These are phyloP conservation scores for Cylindricascospora bacillispora DNA, from an alignment of 1,139 yeast species.

Conservation along the genomic window DNA sequence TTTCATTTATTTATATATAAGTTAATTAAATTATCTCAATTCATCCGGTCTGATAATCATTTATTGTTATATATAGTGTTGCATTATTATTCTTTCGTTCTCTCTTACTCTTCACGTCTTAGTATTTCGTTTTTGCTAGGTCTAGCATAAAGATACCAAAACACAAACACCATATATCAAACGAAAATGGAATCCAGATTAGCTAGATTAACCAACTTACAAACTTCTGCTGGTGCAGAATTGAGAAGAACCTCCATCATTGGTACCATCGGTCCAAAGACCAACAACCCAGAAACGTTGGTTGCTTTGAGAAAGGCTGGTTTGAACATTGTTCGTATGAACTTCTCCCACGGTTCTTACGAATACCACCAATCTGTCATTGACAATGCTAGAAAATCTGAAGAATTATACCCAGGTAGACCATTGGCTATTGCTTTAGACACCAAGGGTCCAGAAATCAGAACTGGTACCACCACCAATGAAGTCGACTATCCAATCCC, in stretches of 20 bases:
- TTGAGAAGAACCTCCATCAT: constrained; percentile 93
- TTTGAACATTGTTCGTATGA: constrained; percentile 94
- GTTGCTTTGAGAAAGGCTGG: constrained; percentile 92
- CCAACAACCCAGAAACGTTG: constrained; percentile 77
- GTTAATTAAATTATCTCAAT: too few relatives aligned
- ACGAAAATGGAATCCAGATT: constrained; percentile 28
- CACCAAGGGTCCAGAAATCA: constrained; percentile 99
- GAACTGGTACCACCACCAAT: constrained; percentile 88
- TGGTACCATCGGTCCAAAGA: constrained; percentile 97
- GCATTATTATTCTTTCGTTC: too few relatives aligned
- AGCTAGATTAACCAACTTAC: constrained; percentile 76
- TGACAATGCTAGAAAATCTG: constrained; percentile 93
- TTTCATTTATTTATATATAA: too few relatives aligned
- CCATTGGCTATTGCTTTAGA: constrained; percentile 97
- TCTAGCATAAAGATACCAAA: too few relatives aligned
- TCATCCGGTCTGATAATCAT: too few relatives aligned
- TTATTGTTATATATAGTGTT: too few relatives aligned
- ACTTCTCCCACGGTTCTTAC: constrained; percentile 95
- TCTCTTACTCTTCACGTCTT: too few relatives aligned
- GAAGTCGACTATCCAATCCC: constrained; percentile 71
- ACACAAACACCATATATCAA: constrained; percentile 2
- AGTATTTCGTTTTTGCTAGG: too few relatives aligned
- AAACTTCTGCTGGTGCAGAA: constrained; percentile 68
- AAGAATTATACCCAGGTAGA: constrained; percentile 81
- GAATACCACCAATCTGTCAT: constrained; percentile 94